These are phyloP conservation scores for Xylaria sp. DNA, from an alignment of 2,329 filamentous ascomycete species.

Conservation along the genomic window DNA sequence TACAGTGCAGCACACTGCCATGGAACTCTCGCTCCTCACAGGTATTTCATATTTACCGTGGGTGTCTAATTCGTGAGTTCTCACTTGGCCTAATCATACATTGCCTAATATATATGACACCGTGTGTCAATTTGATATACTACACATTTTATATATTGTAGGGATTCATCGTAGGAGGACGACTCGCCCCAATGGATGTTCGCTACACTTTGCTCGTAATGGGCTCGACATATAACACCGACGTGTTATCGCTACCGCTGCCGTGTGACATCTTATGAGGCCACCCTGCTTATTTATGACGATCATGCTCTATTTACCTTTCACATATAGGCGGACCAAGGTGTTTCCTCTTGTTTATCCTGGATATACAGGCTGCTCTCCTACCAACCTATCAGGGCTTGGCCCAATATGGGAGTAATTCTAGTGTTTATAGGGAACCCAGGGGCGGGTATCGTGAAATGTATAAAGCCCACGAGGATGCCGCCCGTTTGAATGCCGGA, in stretches of 20 bases:
- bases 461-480: background rate
- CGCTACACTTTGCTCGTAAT: background rate
- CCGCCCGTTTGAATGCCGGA: background rate
- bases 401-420: constrained; percentile 5
- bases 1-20: background rate
- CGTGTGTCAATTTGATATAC: background rate
- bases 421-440: background rate
- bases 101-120: background rate
- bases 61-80: background rate
- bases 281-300: background rate
- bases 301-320: background rate
- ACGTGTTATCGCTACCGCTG: background rate
- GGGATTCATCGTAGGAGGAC: background rate
- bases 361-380: background rate
- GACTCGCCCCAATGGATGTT: background rate
- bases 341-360: background rate
- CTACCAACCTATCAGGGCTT: background rate
- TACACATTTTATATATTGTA: background rate
- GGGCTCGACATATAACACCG: background rate
- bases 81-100: background rate
- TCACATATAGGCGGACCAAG: background rate
- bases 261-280: background rate
- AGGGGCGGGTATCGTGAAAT: too few species aligned
- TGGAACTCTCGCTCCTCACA: background rate
- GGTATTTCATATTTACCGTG: background rate